These are phyloP conservation scores for Fusarium newnesense DNA, from an alignment of 2,329 filamentous ascomycete species.

Conservation along the genomic window DNA sequence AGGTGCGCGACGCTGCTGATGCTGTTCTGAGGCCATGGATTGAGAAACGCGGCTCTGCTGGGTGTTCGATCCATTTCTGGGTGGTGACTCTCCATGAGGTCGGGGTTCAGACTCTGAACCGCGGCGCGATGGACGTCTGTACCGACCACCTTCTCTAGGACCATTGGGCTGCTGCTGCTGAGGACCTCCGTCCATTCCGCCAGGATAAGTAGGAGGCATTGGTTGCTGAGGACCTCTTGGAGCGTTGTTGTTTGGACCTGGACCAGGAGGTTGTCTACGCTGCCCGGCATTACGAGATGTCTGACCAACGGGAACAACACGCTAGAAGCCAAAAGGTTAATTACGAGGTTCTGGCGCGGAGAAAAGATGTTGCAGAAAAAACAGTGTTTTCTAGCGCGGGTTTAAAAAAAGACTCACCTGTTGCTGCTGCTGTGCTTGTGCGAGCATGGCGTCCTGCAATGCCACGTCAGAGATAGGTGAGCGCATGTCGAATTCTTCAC, in stretches of 20 bases:
- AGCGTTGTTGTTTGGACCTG: conserved; percentile 10
- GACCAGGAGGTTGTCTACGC: conserved; percentile 31
- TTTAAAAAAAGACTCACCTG: conserved; percentile 30
- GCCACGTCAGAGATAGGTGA: conserved; percentile 44
- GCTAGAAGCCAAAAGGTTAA: conserved; percentile 29
- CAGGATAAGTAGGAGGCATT: conserved; percentile 37
- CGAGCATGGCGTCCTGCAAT: conserved; percentile 44
- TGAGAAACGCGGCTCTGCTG: conserved; percentile 32
- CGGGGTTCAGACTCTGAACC: conserved; percentile 33
- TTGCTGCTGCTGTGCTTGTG: conserved; percentile 43
- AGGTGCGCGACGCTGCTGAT: conserved; percentile 30
- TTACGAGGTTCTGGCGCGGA: conserved; percentile 8
- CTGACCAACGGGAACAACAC: conserved; percentile 43
- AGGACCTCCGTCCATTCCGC: conserved; percentile 32
- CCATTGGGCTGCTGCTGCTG: conserved; percentile 29
- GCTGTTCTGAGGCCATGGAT: conserved; percentile 27
- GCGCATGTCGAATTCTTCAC: conserved; percentile 39
- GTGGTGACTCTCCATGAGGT: conserved; percentile 22
- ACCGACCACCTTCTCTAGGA: conserved; percentile 32
- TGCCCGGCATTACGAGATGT: conserved; percentile 32
- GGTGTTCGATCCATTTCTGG: conserved; percentile 23
- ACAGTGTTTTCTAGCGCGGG: neutral
- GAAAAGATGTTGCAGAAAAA: conserved; percentile 14
- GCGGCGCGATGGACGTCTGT: conserved; percentile 41
- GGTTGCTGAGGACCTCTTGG: conserved; percentile 11